Evolutionary conservation across 768 basidiomycete genomes (phyloP).

Genomic region (Tylopilus cervinicoccineus): DNA sequence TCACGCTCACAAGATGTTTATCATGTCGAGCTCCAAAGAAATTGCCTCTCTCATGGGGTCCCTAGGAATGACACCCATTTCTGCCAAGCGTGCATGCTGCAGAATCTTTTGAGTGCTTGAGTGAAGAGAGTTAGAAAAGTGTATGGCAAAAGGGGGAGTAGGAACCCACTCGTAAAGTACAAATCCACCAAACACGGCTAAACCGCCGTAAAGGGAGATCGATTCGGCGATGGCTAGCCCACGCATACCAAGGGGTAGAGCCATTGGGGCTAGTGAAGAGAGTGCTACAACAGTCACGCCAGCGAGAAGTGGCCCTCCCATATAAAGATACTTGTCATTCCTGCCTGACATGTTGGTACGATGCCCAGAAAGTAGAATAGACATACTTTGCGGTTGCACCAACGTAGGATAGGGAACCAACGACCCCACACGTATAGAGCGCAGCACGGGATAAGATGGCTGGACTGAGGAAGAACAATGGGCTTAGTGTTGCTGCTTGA

Average conservation of each 20-base stretch:
- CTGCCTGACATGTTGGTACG: slow-evolving; percentile 24
- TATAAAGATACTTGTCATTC: slow-evolving; percentile 79
- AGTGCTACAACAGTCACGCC: slow-evolving; percentile 87
- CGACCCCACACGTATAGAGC: slow-evolving; percentile 81
- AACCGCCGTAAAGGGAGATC: slow-evolving; percentile 81
- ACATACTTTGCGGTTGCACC: slow-evolving; percentile 80
- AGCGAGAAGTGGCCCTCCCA: slow-evolving; percentile 85
- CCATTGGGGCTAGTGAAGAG: slow-evolving; percentile 84
- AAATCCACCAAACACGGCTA: slow-evolving; percentile 84
- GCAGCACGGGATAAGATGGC: slow-evolving; percentile 84
- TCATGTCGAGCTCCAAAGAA: slow-evolving; percentile 77
- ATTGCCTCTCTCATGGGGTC: slow-evolving; percentile 81
- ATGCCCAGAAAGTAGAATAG: not conserved
- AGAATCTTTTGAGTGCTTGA: slow-evolving; percentile 77
- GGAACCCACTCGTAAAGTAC: slow-evolving; percentile 78
- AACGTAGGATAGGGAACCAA: slow-evolving; percentile 83
- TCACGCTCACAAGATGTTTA: slow-evolving; percentile 76
- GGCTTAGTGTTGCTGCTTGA: slow-evolving; percentile 83
- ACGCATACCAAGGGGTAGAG: slow-evolving; percentile 79
- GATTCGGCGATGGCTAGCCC: slow-evolving; percentile 72
- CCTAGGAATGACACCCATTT: slow-evolving; percentile 57
- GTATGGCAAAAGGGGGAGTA: not conserved
- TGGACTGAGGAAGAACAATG: slow-evolving; percentile 85
- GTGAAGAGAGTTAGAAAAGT: slow-evolving; percentile 1
- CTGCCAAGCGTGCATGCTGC: slow-evolving; percentile 68